Evolutionary conservation across 2,329 filamentous ascomycete species (phyloP).

Genomic region (Pseudogymnoascus sp.): DNA sequence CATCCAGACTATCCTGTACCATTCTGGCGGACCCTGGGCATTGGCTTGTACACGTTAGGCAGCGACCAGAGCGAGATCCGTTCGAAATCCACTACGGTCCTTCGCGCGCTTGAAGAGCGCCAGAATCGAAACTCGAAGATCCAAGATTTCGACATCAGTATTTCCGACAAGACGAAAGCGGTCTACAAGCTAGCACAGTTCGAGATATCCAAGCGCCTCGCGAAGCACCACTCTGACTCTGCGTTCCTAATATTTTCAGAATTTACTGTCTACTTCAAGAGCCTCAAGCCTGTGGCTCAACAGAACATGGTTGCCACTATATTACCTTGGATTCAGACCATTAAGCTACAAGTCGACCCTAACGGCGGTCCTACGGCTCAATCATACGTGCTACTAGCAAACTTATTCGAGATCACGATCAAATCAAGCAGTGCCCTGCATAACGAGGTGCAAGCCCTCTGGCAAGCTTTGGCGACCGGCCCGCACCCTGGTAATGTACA

Average conservation of each 20-base stretch:
- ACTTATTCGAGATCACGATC: conserved; percentile 93
- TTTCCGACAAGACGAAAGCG: conserved; percentile 95
- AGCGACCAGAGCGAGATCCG: conserved; percentile 85
- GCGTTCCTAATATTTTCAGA: conserved; percentile 95
- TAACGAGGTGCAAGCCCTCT: conserved; percentile 94
- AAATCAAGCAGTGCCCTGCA: conserved; percentile 81
- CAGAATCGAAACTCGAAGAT: conserved; percentile 82
- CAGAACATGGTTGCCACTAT: conserved; percentile 91
- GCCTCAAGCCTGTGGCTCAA: conserved; percentile 72
- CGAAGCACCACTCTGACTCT: conserved; percentile 78
- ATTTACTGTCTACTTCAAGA: conserved; percentile 88
- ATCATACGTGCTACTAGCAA: conserved; percentile 91
- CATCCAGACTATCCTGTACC: conserved; percentile 73
- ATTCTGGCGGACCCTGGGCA: conserved; percentile 84
- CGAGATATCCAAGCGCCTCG: conserved; percentile 84
- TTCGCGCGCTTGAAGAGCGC: conserved; percentile 74
- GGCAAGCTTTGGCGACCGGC: conserved; percentile 91
- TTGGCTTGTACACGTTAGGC: conserved; percentile 85
- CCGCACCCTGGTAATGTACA: conserved; percentile 91
- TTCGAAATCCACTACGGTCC: conserved; percentile 74
- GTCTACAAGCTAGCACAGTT: conserved; percentile 98
- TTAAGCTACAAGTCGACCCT: conserved; percentile 85
- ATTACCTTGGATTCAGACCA: conserved; percentile 90
- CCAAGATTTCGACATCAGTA: conserved; percentile 95
- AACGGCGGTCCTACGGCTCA: conserved; percentile 83